phyloP scores from a whole-genome alignment of 352 stramenopile species.

The Elongisporangium anandrum region DNA sequence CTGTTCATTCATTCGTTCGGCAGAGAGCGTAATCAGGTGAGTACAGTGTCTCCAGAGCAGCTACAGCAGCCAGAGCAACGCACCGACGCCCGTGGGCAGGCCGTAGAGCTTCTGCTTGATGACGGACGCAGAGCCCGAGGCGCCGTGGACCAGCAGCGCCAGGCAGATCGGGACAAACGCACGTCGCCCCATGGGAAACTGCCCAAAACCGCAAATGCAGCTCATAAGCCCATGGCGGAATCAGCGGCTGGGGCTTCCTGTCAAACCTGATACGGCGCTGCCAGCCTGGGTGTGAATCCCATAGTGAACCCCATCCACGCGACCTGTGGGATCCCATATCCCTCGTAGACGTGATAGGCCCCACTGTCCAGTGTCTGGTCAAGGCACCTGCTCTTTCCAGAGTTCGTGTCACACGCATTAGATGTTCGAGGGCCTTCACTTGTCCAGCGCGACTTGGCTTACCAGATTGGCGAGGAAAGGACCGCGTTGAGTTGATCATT shows the following conservation, averaged over 20 bases:
- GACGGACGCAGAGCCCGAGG: slow-evolving; percentile 12
- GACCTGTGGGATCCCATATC: neutral
- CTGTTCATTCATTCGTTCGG: slow-evolving; percentile 7
- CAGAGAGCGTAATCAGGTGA: slow-evolving; percentile 2
- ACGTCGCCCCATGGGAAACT: neutral
- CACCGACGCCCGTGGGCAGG: slow-evolving; percentile 56
- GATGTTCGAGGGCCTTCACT: neutral
- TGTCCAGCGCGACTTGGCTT: neutral
- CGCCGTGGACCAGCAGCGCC: neutral
- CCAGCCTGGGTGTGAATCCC: neutral
- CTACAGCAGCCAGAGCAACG: neutral
- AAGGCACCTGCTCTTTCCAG: neutral
- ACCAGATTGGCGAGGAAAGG: neutral
- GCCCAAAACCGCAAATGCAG: neutral
- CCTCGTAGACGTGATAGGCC: neutral
- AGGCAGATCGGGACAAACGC: slow-evolving; percentile 4
- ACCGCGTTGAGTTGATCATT: neutral
- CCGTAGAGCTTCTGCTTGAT: slow-evolving; percentile 74
- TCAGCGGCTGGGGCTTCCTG: neutral
- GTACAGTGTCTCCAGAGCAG: neutral
- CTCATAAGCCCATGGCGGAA: neutral
- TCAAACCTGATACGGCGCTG: neutral
- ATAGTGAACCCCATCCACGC: neutral
- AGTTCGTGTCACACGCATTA: neutral
- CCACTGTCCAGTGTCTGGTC: neutral